phyloP scores from a whole-genome alignment of 768 basidiomycete genomes.

The Agrocybe pediades region DNA sequence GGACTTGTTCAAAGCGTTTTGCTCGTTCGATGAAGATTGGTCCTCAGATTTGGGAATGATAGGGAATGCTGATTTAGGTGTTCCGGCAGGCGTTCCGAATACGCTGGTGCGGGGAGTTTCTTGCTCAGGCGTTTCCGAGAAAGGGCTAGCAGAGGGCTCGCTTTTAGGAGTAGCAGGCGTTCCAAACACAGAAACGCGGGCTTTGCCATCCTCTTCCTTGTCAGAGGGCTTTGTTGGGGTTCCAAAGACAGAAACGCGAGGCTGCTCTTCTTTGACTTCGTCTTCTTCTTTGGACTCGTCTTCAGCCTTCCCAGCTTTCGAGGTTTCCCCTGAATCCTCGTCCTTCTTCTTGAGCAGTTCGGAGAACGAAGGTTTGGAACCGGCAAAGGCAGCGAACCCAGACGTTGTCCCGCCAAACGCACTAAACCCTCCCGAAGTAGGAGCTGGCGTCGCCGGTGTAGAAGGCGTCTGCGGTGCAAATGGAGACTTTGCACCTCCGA shows the following conservation, averaged over 20 bases:
- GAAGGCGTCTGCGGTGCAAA: conserved; percentile 28
- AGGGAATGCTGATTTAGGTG: too few species aligned
- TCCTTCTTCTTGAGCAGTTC: conserved; percentile 53
- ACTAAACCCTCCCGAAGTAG: conserved; percentile 46
- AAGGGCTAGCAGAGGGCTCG: background rate
- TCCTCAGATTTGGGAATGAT: too few species aligned
- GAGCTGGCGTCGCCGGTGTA: conserved; percentile 27
- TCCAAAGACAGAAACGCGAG: conserved; percentile 14
- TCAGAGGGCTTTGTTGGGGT: background rate
- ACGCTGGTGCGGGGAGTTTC: conserved; percentile 12
- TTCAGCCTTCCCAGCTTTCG: conserved; percentile 2
- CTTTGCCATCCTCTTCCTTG: background rate
- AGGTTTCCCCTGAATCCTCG: conserved; percentile 17
- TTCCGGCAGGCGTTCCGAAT: too few species aligned
- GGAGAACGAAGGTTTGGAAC: conserved; percentile 50
- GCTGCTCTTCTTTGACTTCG: conserved; percentile 2
- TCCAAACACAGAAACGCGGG: conserved; percentile 5
- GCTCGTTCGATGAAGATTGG: too few species aligned
- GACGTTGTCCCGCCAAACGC: conserved; percentile 47
- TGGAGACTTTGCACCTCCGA: conserved; percentile 33
- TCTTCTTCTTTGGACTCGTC: conserved; percentile 1
- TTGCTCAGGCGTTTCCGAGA: conserved; percentile 10
- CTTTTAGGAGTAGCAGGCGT: background rate
- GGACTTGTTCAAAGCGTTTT: too few species aligned
- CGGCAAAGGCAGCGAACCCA: conserved; percentile 45